phyloP scores from a whole-genome alignment of 2,329 filamentous ascomycete species.

The Blumeria graminis region DNA sequence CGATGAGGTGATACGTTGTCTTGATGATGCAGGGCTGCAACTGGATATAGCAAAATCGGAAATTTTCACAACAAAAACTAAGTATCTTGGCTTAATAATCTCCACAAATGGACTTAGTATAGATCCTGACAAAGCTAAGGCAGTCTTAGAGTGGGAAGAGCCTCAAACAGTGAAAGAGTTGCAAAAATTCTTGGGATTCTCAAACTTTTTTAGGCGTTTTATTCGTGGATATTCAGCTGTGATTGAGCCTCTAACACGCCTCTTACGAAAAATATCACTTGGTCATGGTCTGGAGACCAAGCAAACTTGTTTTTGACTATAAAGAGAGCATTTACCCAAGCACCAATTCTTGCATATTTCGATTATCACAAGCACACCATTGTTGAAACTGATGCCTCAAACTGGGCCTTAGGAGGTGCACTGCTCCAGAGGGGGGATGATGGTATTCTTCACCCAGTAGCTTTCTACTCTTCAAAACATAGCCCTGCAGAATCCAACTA shows the following conservation, averaged over 20 bases:
- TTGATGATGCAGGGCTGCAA: constrained; percentile 1
- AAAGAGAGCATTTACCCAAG: neutral
- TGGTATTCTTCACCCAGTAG: neutral
- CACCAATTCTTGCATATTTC: neutral
- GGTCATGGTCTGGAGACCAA: neutral
- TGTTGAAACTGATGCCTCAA: neutral
- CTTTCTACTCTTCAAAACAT: neutral
- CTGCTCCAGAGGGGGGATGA: neutral
- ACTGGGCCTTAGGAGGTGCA: neutral
- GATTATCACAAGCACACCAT: neutral
- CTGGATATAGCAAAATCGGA: constrained; percentile 2
- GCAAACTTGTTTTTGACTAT: neutral
- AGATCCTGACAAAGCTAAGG: neutral
- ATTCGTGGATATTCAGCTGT: neutral
- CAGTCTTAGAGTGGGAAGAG: neutral
- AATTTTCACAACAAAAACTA: constrained; percentile 1
- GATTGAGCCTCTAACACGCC: neutral
- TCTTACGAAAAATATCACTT: neutral
- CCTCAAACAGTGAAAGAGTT: neutral
- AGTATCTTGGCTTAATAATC: constrained; percentile 1
- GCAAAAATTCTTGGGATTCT: neutral
- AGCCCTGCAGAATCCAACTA: neutral
- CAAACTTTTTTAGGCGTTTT: neutral
- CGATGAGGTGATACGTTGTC: neutral
- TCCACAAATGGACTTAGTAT: neutral